These are phyloP conservation scores for Fusarium caatingaense DNA, from an alignment of 2,329 filamentous ascomycete genomes.

Conservation along the genomic window DNA sequence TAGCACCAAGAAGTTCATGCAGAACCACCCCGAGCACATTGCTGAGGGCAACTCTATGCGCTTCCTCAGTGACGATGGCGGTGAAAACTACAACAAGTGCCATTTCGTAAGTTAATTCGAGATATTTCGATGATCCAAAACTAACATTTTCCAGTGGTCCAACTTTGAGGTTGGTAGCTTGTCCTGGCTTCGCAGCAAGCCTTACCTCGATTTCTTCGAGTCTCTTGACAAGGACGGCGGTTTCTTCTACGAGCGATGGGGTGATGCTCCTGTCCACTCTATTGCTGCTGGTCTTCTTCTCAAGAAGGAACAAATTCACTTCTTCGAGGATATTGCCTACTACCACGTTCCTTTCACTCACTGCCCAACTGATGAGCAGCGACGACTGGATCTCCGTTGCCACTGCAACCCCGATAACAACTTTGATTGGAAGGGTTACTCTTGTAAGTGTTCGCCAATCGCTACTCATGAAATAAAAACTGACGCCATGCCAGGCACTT, in stretches of 20 bases:
- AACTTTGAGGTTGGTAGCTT: conserved; percentile 98
- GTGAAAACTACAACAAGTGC: conserved; percentile 94
- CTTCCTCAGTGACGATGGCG: conserved; percentile 91
- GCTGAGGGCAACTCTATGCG: conserved; percentile 85
- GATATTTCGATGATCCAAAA: not conserved
- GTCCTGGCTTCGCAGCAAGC: conserved; percentile 89
- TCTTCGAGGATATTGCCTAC: conserved; percentile 99
- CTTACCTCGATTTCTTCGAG: conserved; percentile 92
- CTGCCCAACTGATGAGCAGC: conserved; percentile 91
- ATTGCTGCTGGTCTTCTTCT: conserved; percentile 90
- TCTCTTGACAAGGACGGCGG: conserved; percentile 89
- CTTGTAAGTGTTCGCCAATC: conserved; percentile 71
- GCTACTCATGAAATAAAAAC: not conserved
- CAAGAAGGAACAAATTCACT: conserved; percentile 94
- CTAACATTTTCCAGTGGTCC: conserved; percentile 77
- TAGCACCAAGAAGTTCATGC: conserved; percentile 93
- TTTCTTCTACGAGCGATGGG: conserved; percentile 99
- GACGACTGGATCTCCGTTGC: conserved; percentile 85
- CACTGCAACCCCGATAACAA: conserved; percentile 96
- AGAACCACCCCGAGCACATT: conserved; percentile 89
- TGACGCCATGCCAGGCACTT: conserved; percentile 62
- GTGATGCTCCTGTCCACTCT: conserved; percentile 97
- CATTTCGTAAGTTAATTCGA: conserved; percentile 78
- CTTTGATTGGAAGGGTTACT: conserved; percentile 99
- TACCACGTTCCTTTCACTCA: conserved; percentile 98